phyloP scores from a whole-genome alignment of 2,329 filamentous ascomycete genomes.

The Fusarium luffae region DNA sequence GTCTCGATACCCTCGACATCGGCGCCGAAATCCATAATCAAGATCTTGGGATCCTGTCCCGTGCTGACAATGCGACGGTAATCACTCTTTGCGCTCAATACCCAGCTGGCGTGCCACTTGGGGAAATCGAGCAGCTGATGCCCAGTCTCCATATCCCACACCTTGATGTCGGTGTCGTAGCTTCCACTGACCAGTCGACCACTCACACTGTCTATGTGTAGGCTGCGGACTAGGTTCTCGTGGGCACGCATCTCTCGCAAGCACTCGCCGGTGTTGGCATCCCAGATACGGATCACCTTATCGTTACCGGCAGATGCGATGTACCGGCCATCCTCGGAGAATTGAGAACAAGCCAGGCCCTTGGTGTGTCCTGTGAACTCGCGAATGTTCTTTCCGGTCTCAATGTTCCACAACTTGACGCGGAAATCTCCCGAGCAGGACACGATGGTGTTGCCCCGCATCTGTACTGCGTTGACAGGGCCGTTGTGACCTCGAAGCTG shows the following conservation, averaged over 20 bases:
- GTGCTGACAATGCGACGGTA: constrained; percentile 95
- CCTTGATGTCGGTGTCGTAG: constrained; percentile 95
- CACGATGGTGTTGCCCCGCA: constrained; percentile 91
- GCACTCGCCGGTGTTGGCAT: constrained; percentile 88
- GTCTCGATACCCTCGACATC: constrained; percentile 67
- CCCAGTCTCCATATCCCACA: constrained; percentile 88
- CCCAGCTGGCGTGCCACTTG: constrained; percentile 97
- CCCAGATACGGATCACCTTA: constrained; percentile 94
- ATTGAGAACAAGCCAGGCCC: constrained; percentile 94
- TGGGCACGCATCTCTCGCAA: constrained; percentile 85
- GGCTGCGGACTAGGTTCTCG: constrained; percentile 83
- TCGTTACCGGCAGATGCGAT: constrained; percentile 96
- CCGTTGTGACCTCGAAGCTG: constrained; percentile 87
- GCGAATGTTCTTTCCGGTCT: constrained; percentile 86
- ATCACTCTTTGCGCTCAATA: constrained; percentile 94
- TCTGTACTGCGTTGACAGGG: constrained; percentile 95
- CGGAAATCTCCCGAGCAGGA: constrained; percentile 94
- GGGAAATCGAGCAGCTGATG: constrained; percentile 84
- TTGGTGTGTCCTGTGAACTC: constrained; percentile 92
- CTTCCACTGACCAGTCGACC: constrained; percentile 89
- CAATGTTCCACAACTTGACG: constrained; percentile 95
- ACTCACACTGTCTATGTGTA: constrained; percentile 90
- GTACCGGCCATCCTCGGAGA: constrained; percentile 92
- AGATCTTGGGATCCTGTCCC: constrained; percentile 90
- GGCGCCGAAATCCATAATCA: constrained; percentile 91